A percentile compares a stretch with the other conserved stretches of the same genome.
Evolutionary conservation across 306 rosid species (phyloP).

Genomic region (Begonia peltatifolia): DNA sequence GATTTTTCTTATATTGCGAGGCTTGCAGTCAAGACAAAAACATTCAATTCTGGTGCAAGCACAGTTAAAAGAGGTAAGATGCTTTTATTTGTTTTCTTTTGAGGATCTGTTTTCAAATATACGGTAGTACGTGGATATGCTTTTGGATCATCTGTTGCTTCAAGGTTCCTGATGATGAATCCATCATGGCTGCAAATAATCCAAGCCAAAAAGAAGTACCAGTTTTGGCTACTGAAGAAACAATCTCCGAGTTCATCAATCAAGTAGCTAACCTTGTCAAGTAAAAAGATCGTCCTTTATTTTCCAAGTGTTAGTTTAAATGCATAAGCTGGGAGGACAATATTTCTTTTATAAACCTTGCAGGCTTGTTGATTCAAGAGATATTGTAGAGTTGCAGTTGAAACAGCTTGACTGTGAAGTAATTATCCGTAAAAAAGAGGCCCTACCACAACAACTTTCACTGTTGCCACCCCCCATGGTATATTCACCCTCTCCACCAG

Average conservation of each 20-base stretch:
- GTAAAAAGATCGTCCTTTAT: conserved; percentile 23
- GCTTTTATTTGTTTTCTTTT: conserved; percentile 10
- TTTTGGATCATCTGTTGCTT: conserved; percentile 31
- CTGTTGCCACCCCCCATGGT: conserved; percentile 23
- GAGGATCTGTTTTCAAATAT: conserved; percentile 17
- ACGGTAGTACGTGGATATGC: conserved; percentile 16
- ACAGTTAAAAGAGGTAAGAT: conserved; percentile 39
- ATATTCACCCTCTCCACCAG: conserved; percentile 20
- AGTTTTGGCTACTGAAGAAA: conserved; percentile 42
- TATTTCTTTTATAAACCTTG: conserved; percentile 12
- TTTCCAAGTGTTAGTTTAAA: not conserved
- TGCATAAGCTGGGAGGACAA: conserved; percentile 5
- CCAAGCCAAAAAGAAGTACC: conserved; percentile 25
- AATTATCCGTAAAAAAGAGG: conserved; percentile 56
- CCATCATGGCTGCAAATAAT: conserved; percentile 28
- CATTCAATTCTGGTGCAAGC: conserved; percentile 29
- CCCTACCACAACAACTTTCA: conserved; percentile 39
- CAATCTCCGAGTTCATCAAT: conserved; percentile 46
- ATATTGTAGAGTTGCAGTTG: conserved; percentile 57
- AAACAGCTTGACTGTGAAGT: conserved; percentile 63
- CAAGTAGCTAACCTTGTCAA: conserved; percentile 61
- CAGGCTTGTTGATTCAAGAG: conserved; percentile 86
- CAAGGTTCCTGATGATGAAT: conserved; percentile 43
- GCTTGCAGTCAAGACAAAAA: conserved; percentile 15
- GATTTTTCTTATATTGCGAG: conserved; percentile 18